These are phyloP conservation scores for Botryotinia narcissicola DNA, from an alignment of 2,329 filamentous ascomycete species.

Conservation along the genomic window DNA sequence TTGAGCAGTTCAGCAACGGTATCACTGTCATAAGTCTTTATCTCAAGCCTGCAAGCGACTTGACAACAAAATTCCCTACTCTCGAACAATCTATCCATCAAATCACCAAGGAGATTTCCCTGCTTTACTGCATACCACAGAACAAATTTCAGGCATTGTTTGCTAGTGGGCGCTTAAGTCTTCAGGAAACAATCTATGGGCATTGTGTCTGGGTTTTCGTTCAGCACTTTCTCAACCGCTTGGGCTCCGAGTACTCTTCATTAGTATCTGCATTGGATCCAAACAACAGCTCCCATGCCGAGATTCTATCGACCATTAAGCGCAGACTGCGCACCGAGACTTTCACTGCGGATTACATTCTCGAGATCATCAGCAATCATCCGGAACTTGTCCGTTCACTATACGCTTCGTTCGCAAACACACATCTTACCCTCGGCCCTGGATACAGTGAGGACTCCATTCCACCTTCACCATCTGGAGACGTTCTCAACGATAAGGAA, in stretches of 20 bases:
- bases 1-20: slow-evolving; percentile 98
- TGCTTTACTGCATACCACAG: slow-evolving; percentile 95
- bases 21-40: slow-evolving; percentile 97
- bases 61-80: slow-evolving; percentile 62
- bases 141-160: slow-evolving; percentile 95
- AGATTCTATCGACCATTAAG: slow-evolving; percentile 87
- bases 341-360: slow-evolving; percentile 96
- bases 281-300: slow-evolving; percentile 79
- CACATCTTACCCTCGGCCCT: slow-evolving; percentile 63
- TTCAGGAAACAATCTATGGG: slow-evolving; percentile 96
- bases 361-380: slow-evolving; percentile 92
- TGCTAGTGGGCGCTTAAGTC: slow-evolving; percentile 76
- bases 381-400: slow-evolving; percentile 81
- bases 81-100: slow-evolving; percentile 96
- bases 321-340: slow-evolving; percentile 92
- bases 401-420: slow-evolving; percentile 87
- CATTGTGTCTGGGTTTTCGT: slow-evolving; percentile 98
- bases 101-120: slow-evolving; percentile 96
- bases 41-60: slow-evolving; percentile 67
- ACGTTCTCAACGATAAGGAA: slow-evolving; percentile 72
- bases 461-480: slow-evolving; percentile 54
- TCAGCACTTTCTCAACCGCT: slow-evolving; percentile 94
- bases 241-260: slow-evolving; percentile 84
- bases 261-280: slow-evolving; percentile 76
- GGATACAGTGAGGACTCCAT: slow-evolving; percentile 53